These are phyloP conservation scores for Picochlorum sp. DNA, from an alignment of 139 green algal species.

Conservation along the genomic window DNA sequence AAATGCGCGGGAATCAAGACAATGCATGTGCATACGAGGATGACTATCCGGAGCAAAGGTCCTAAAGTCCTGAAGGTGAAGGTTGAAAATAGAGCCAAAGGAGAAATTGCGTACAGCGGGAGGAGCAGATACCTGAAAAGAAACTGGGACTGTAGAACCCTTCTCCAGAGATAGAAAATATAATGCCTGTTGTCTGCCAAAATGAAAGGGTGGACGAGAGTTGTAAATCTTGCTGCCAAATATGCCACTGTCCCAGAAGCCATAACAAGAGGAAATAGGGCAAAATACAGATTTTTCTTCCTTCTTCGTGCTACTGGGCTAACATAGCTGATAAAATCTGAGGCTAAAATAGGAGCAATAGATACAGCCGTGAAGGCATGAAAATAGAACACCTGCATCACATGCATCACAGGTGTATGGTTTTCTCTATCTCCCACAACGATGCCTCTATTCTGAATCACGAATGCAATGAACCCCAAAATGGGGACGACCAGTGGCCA, in stretches of 20 bases:
- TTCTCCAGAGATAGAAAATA: slow-evolving; percentile 85
- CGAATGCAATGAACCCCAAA: slow-evolving; percentile 59
- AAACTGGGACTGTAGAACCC: slow-evolving; percentile 17
- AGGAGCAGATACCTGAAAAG: slow-evolving; percentile 28
- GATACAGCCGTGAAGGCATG: slow-evolving; percentile 31
- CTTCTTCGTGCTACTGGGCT: too few relatives aligned
- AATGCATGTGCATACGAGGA: slow-evolving; percentile 2
- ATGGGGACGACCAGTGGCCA: slow-evolving; percentile 25
- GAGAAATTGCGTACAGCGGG: slow-evolving; percentile 32
- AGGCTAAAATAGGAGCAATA: slow-evolving; percentile 19
- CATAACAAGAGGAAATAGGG: not conserved
- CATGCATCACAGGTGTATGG: slow-evolving; percentile 56
- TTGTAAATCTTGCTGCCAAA: slow-evolving; percentile 14
- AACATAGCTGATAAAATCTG: not conserved
- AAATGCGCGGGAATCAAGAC: slow-evolving; percentile 70
- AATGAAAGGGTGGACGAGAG: slow-evolving; percentile 78
- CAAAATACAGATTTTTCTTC: too few relatives aligned
- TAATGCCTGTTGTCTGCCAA: slow-evolving; percentile 94
- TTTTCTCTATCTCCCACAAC: slow-evolving; percentile 68
- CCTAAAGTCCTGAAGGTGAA: slow-evolving; percentile 29
- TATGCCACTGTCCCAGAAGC: not conserved
- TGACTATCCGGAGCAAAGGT: not conserved
- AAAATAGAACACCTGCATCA: slow-evolving; percentile 75
- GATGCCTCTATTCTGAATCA: slow-evolving; percentile 70
- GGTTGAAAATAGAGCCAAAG: slow-evolving; percentile 11